phyloP scores from a whole-genome alignment of 805 yeast species.

The Saturnispora zaruensis region DNA sequence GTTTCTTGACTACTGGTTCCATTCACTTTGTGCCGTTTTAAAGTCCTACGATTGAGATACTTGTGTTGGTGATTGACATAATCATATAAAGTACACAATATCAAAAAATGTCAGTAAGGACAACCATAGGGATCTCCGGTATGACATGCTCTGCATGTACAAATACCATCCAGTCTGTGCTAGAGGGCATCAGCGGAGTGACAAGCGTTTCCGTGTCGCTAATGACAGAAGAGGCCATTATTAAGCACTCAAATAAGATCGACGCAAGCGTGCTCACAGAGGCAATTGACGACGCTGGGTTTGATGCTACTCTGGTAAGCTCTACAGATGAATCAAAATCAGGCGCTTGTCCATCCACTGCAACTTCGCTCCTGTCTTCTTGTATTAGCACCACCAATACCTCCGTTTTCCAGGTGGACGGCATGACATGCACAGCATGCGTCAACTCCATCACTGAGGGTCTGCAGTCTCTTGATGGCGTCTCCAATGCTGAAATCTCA shows the following conservation, averaged over 20 bases:
- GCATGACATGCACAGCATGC: conserved; percentile 94
- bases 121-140: conserved; percentile 45
- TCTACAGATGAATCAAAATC: neutral
- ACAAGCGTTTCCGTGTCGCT: conserved; percentile 49
- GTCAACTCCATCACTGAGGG: conserved; percentile 49
- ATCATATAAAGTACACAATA: neutral
- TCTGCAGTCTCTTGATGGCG: conserved; percentile 18
- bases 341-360: neutral
- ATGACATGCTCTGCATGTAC: conserved; percentile 69
- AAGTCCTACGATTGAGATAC: neutral
- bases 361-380: neutral
- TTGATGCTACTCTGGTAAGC: conserved; percentile 29
- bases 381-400: neutral
- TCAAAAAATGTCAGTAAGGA: neutral
- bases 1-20: neutral
- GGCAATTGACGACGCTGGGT: conserved; percentile 40
- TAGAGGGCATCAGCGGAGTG: conserved; percentile 28
- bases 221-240: conserved; percentile 59
- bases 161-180: conserved; percentile 42
- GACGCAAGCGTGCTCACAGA: conserved; percentile 29
- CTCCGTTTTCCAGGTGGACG: conserved; percentile 34
- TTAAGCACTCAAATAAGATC: conserved; percentile 35
- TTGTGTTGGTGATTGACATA: neutral
- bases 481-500: conserved; percentile 48
- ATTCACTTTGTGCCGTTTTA: neutral